Evolutionary conservation across 2,329 filamentous ascomycete genomes (phyloP), one percentile per base, ranked within the genome.

Genomic region (Aspergillus phoenicis): DNA sequence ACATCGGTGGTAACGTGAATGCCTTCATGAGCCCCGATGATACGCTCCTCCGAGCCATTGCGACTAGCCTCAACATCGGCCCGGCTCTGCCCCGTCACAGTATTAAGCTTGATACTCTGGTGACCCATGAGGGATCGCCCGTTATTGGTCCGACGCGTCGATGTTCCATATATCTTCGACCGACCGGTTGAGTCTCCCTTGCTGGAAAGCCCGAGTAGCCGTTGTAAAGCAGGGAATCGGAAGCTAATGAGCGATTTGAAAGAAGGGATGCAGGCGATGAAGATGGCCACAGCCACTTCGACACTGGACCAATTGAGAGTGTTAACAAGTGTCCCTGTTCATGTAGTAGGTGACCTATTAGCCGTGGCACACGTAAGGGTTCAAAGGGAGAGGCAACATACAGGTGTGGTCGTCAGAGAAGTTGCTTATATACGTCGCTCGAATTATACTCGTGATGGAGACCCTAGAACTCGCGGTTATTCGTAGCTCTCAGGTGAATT

Each of bases 281-380:
- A 60, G 17, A 64, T 58, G n/a, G 59, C 64, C 26, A 62, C 43
- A 11, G 57, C 58, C 11, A 66, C 51, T 52, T 66, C 64, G 7
- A 64, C 58, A 24, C 57, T 52, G 38, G 64, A 66, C 64, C 64
- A 66, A 47, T 62, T 64, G 4, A 66, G 52, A 4, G 62, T 33
- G 5, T 59, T n/a, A 1, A 64, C 64, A 4, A 66, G 55, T 10
- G 48, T 52, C 60, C 62, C 64, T 64, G 13, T 26, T 6, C 7
- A 8, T 13, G n/a, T 4, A 26, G n/a, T 15, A 30, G 28, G 47
- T 33, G 5, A 4, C 4, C 11, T 11, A 30, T 22, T 22, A 33
- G 47, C 5, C 17, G 17, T 11, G 13, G 20, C 24, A 52, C 43
- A 45, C 33, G 13, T 33, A 49, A 39, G 13, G n/a, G 41, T 11